Evolutionary conservation across 202 grass and related monocot species (phyloP).

Genomic region (Setaria viridis): DNA sequence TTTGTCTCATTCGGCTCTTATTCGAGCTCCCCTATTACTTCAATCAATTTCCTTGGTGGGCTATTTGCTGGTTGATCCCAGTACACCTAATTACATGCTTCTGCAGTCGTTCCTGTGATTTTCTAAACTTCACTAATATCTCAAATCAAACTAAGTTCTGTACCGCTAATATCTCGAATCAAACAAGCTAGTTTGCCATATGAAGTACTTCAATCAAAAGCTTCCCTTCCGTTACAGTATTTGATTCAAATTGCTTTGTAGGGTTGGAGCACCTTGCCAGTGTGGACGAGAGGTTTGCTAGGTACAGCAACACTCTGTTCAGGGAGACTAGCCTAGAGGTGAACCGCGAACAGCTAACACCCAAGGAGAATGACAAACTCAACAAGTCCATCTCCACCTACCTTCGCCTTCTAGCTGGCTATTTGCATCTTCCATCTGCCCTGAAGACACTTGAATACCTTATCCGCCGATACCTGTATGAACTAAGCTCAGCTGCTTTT

Average conservation of each 20-base stretch:
- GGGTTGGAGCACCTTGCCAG: slow-evolving; percentile 77
- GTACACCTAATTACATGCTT: not conserved
- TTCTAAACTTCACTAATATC: not conserved
- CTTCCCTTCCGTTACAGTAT: not conserved
- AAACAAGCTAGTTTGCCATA: slow-evolving; percentile 19
- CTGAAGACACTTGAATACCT: slow-evolving; percentile 92
- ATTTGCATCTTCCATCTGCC: slow-evolving; percentile 74
- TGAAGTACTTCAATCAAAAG: not conserved
- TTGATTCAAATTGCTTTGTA: slow-evolving; percentile 43
- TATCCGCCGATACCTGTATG: slow-evolving; percentile 88
- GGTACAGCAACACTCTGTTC: slow-evolving; percentile 73
- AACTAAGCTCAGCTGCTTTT: slow-evolving; percentile 17
- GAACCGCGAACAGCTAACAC: slow-evolving; percentile 75
- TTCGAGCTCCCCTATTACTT: not conserved
- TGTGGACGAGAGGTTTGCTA: slow-evolving; percentile 66
- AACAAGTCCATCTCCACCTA: slow-evolving; percentile 85
- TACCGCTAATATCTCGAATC: not conserved
- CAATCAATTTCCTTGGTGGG: not conserved
- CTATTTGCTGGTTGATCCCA: not conserved
- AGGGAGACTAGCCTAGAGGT: slow-evolving; percentile 81
- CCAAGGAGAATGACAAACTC: slow-evolving; percentile 78
- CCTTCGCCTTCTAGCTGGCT: slow-evolving; percentile 76
- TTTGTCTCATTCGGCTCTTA: not conserved
- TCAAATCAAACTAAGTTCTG: not conserved
- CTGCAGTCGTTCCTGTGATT: not conserved